Evolutionary conservation across 805 yeast species (phyloP), one percentile per base, ranked within the genome.

Genomic region (Candida boleticola): DNA sequence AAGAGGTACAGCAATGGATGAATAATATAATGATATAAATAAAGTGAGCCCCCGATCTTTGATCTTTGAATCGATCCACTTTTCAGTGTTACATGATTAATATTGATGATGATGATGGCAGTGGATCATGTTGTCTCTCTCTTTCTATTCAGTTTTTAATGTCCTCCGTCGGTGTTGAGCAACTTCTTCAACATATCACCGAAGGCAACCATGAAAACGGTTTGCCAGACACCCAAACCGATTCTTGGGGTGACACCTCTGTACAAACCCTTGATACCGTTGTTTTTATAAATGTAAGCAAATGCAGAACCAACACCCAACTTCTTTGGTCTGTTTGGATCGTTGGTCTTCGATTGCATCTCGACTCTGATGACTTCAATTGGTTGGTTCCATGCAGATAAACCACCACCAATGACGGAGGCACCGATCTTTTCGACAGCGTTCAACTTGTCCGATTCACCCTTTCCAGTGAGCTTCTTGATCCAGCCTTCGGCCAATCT

Each of bases 341-440:
- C 98, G 37, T 66, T 71, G n/a, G 90, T 89, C 72, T 85, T 85
- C 43, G 95, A 85, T 71, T 93, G 99, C 97, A 93, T 89, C 70
- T 93, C 99, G 16, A 93, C 96, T 66, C 99, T 82, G 52, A 90
- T 85, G 41, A 93, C 99, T 71, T 93, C 99, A 57, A 93, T 89
- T 30, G 98, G 99, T 71, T 93, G 99, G 69, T 93, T 93, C 98
- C 99, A 93, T 14, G 98, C 96, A 45, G 92, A 82, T 50, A 93
- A 78, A 50, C 97, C 97, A 71, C 99, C 99, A 78, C 99, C 99
- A 48, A 93, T 70, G 7, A 85, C 87, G 14, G 95, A 82, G 4
- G 96, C 89, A 20, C 77, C 69, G 43, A 93, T 84, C 68, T 90
- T 90, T 63, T 93, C 98, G 18, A 71, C 53, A 1, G 95, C 87